Conservation (phyloP, 192 early-diverging fungal genomes). For the Backusella parvicylindrica region DNA sequence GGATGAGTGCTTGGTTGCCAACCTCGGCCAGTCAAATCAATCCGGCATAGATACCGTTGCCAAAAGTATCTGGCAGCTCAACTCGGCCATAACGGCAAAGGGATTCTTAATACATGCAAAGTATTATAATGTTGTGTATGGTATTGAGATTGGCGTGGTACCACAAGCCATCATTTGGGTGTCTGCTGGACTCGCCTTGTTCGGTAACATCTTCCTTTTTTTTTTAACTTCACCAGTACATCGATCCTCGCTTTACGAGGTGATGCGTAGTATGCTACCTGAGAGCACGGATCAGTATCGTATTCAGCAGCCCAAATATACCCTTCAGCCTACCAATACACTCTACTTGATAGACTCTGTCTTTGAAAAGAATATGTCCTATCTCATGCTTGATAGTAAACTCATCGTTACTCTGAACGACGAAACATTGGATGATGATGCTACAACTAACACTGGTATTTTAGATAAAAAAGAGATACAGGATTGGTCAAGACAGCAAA, state of each 20-base stretch:
- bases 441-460: background rate
- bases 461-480: background rate
- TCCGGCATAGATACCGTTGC: background rate
- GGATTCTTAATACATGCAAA: background rate
- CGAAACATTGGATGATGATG: background rate
- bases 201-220: background rate
- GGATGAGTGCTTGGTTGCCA: background rate
- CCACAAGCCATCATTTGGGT: background rate
- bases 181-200: background rate
- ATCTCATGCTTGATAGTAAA: background rate
- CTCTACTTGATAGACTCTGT: background rate
- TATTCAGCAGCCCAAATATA: background rate
- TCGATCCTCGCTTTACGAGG: background rate
- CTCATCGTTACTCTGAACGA: background rate
- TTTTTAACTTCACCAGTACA: background rate
- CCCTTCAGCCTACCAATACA: background rate
- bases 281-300: background rate
- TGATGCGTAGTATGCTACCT: background rate
- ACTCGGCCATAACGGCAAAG: background rate
- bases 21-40: background rate
- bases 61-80: background rate
- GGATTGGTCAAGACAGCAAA: slow-evolving; percentile 1
- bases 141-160: background rate
- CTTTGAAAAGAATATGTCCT: background rate
- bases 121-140: background rate